Conservation (phyloP, 176 grass and related monocot species). For the Panicum miliaceum region DNA sequence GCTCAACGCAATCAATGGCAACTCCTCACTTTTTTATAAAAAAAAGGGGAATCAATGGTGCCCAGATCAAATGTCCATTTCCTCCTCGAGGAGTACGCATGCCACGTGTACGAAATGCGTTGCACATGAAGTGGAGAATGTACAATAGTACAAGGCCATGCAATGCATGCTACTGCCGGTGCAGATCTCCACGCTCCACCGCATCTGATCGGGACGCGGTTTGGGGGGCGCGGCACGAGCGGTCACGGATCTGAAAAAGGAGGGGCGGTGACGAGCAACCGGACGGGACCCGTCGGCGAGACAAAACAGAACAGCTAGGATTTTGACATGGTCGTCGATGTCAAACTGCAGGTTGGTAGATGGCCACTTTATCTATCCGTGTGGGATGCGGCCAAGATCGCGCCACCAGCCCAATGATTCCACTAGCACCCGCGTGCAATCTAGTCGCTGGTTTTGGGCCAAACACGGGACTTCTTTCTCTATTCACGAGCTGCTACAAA, state of each 20-base stretch:
- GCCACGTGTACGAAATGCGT: conserved; percentile 3
- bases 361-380: conserved; percentile 42
- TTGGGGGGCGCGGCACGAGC: background rate
- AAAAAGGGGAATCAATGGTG: background rate
- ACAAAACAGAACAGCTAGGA: conserved; percentile 52
- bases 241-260: conserved; percentile 40
- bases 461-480: background rate
- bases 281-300: conserved; percentile 1
- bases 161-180: background rate
- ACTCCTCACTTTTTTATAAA: background rate
- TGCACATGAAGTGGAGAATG: conserved; percentile 8
- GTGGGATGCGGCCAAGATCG: conserved; percentile 44
- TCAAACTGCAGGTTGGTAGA: conserved; percentile 43
- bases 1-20: conserved; percentile 3
- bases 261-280: background rate
- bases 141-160: background rate
- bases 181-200: background rate
- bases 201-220: background rate
- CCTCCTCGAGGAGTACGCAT: background rate
- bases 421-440: background rate
- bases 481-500: conserved; percentile 2
- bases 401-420: conserved; percentile 21
- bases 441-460: conserved; percentile 37
- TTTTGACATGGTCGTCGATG: conserved; percentile 42
- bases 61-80: background rate